Conservation (phyloP, 2,329 filamentous ascomycete species). For the Leptographium radiaticola region DNA sequence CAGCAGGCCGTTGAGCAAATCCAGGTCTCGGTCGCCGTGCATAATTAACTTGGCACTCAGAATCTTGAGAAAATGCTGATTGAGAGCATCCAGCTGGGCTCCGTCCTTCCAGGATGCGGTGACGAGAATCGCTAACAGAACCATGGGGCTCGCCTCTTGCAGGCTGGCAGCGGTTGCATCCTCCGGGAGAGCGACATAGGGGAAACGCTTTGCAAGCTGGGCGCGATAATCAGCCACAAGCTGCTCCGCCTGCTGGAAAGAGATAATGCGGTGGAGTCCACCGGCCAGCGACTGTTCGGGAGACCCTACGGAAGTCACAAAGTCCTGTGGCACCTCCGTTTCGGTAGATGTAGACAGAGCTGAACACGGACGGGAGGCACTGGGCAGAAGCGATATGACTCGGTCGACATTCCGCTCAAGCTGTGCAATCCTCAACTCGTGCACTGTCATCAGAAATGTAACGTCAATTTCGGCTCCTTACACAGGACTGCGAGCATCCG, state of each 20-base stretch:
- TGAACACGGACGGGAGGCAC: background rate
- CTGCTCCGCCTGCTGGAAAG: background rate
- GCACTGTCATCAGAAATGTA: background rate
- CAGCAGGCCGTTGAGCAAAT: slow-evolving; percentile 1
- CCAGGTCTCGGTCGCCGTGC: background rate
- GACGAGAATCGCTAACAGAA: background rate
- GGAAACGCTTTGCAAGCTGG: background rate
- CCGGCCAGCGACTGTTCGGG: background rate
- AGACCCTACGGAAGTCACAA: background rate
- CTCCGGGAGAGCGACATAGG: background rate
- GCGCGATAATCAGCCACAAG: background rate
- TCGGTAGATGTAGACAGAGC: background rate
- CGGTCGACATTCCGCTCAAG: slow-evolving; percentile 1
- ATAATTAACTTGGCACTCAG: background rate
- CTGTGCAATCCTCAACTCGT: background rate
- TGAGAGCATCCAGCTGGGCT: background rate
- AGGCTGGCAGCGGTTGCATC: background rate
- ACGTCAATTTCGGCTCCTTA: background rate
- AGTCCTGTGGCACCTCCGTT: background rate
- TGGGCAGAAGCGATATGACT: slow-evolving; percentile 1
- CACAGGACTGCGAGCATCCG: background rate
- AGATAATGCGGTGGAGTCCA: background rate
- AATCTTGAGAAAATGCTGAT: background rate
- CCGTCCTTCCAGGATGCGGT: background rate
- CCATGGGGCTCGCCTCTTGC: background rate